Base-by-base conservation (phyloP, 805 yeast genomes). In the Maudiozyma bulderi region DNA sequence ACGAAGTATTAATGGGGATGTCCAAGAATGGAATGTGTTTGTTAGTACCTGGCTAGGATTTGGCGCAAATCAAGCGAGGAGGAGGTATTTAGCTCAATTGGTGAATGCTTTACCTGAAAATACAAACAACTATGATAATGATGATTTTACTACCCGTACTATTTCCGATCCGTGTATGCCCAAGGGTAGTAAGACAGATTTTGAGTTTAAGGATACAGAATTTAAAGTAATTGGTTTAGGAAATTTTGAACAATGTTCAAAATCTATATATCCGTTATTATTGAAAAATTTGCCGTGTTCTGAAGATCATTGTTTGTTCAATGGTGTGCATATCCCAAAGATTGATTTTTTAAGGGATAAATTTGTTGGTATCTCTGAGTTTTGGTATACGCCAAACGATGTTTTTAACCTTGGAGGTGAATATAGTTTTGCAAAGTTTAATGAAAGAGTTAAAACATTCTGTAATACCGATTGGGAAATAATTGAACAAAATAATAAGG, bases 31-130 rank as follows among this genome's bases (percentile, higher is more conserved):
- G 95, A 75, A 81, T 39, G 84, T 93, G 0, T 93, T 89, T 69
- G 97, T 93, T 6, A 84, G 93, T 35, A 88, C 98, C 0, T 93
- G 99, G 99, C 73, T 93, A 9, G 98, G 98, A 0, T 93, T 87
- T 68, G 99, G 99, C 10, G 98, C 98, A 2, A 93, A 93, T 58
- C 88, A 91, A 62, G 97, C 98, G 8, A 73, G 95, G 40, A 74
- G 72, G 48, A 71, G 98, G 52, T 86, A 84, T 61, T 68, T 87
- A 43, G 72, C 72, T 35, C 80, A 77, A 44, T 62, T 85, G 47
- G 72, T 84, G 13, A 65, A 71, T 49, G 60, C 73, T 5, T 58
- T 78, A 28, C 80, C 80, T 0, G 77, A 73, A 47, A 71, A 69
- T 52, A 69, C 74, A 42, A 78, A 77, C 57, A 59, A 55, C 29